Evolutionary conservation across 75 land plant species (phyloP).

Genomic region (Pinus albicaulis): DNA sequence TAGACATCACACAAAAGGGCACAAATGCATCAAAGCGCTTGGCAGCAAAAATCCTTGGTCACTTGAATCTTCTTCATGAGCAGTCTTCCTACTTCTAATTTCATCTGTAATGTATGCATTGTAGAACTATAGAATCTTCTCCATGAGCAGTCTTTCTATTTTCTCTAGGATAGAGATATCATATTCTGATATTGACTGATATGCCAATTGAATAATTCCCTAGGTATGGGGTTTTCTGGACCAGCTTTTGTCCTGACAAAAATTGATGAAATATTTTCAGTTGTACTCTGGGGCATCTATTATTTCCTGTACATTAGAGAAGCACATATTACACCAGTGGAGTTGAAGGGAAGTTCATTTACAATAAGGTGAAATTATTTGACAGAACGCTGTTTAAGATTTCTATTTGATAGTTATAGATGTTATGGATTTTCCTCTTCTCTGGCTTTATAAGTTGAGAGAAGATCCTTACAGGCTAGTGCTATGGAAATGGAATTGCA

Average conservation of each 20-base stretch:
- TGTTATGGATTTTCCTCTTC: background rate
- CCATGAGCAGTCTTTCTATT: background rate
- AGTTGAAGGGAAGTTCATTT: background rate
- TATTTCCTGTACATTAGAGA: background rate
- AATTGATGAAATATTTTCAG: background rate
- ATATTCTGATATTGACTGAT: background rate
- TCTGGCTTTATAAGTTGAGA: background rate
- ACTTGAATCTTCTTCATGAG: slow-evolving; percentile 60
- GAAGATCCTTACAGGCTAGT: background rate
- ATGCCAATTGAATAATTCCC: background rate
- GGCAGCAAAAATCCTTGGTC: slow-evolving; percentile 67
- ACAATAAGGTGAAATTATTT: background rate
- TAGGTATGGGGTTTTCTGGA: background rate
- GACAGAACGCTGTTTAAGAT: background rate
- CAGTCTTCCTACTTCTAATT: slow-evolving; percentile 66
- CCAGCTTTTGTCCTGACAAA: background rate
- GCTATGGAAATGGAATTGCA: background rate
- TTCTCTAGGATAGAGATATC: background rate
- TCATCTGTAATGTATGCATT: background rate
- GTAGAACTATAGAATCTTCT: background rate
- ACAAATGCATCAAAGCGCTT: slow-evolving; percentile 34
- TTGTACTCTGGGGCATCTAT: background rate
- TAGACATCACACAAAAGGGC: slow-evolving; percentile 64
- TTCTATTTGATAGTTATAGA: background rate
- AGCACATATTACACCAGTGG: background rate